These are phyloP conservation scores for Cyclostephanos tholiformis DNA, from an alignment of 108 stramenopile genomes.

Conservation along the genomic window DNA sequence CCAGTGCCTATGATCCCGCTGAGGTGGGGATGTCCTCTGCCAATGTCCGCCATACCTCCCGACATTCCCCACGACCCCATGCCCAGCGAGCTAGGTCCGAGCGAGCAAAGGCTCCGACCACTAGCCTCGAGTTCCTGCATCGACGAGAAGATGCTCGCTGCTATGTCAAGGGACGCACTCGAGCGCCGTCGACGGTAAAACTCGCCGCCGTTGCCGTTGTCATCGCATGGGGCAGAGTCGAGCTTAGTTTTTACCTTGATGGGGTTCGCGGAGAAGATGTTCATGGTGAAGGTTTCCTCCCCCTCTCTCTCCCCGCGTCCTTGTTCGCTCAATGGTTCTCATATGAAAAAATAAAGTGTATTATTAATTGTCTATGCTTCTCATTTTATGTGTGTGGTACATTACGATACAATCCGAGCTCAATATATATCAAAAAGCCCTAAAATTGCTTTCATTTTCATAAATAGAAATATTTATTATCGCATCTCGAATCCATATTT, in stretches of 20 bases:
- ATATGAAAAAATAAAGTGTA: too few relatives aligned
- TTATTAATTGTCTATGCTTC: too few relatives aligned
- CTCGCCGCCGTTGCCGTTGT: not conserved
- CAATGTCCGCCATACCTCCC: not conserved
- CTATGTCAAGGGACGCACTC: constrained; percentile 18
- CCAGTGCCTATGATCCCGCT: not conserved
- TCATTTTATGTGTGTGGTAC: too few relatives aligned
- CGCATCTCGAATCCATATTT: too few relatives aligned
- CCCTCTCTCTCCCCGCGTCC: not conserved
- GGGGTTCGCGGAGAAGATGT: not conserved
- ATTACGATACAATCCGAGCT: too few relatives aligned
- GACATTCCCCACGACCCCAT: not conserved
- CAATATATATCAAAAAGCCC: too few relatives aligned
- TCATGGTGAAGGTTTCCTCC: not conserved
- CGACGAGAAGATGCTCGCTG: constrained; percentile 24
- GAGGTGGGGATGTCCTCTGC: not conserved
- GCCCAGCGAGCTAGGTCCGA: not conserved
- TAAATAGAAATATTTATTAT: too few relatives aligned
- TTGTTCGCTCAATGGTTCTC: too few relatives aligned
- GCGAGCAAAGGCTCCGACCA: constrained; percentile 18
- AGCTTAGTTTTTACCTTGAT: not conserved
- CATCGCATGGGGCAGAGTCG: not conserved
- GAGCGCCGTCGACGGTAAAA: not conserved
- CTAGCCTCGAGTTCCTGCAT: constrained; percentile 22
- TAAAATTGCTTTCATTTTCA: too few relatives aligned